Evolutionary conservation across 2,329 filamentous ascomycete species (phyloP), one percentile per base, ranked within the genome.

Genomic region (Aspergillus sp.): DNA sequence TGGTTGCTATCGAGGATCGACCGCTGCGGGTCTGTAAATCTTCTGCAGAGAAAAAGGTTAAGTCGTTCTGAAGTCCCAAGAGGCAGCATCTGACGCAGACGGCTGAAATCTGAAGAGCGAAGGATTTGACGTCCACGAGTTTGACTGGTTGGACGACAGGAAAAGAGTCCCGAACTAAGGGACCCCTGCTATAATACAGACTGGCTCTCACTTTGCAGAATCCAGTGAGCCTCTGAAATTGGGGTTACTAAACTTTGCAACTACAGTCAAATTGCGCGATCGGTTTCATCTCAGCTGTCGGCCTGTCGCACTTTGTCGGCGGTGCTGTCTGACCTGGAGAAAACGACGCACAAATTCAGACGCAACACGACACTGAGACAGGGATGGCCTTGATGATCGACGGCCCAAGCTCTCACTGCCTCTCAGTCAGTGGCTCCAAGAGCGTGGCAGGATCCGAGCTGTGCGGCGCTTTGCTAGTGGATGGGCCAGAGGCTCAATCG

Each of bases 41-140:
- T 57, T 61, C 54, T 61, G 59, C 59, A 61, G 43, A n/a, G 22
- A 13, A 34, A 31, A 48, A 54, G 5, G 47, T 23, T 28, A 41
- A 50, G 8, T 54, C 15, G 19, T 19, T 7, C n/a, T 25, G 46
- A 25, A 28, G 46, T 43, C 8, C 9, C 13, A 19, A n/a, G 34
- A 17, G 31, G 23, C 50, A 30, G 13, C 11, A 34, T 15, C 22
- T 41, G 34, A 41, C 34, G 34, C 34, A 15, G 34, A 46, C 25
- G 52, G 11, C 52, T 54, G 15, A 45, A 4, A 41, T 45, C 43
- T 54, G 52, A 30, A 30, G 38, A 15, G 19, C 38, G 7, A 7
- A 28, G 25, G 25, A 8, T 54, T 28, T 41, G 34, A 8, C 11
- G 34, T 41, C n/a, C 22, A 31, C 38, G 8, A 45, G 7, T 46